phyloP scores from a whole-genome alignment of 352 stramenopile genomes.

The Peronosclerospora sorghi region DNA sequence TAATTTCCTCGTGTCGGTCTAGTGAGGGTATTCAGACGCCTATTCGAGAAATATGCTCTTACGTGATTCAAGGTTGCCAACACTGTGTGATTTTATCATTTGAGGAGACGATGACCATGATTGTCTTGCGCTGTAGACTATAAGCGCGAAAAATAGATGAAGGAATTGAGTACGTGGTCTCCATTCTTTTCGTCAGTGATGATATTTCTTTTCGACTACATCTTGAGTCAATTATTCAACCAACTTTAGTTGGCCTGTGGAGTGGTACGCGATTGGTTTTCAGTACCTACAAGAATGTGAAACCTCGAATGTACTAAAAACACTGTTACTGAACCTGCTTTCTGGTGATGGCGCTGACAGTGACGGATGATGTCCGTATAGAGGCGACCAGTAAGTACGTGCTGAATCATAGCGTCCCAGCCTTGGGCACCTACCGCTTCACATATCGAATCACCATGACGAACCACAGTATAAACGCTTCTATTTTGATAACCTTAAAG shows the following conservation, averaged over 20 bases:
- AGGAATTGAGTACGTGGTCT: conserved; percentile 34
- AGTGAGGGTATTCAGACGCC: conserved; percentile 23
- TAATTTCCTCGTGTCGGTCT: conserved; percentile 20
- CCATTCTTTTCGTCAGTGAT: not conserved
- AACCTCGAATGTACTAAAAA: not conserved
- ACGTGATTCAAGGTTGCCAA: conserved; percentile 25
- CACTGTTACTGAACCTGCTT: not conserved
- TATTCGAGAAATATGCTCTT: conserved; percentile 37
- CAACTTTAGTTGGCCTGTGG: conserved; percentile 52
- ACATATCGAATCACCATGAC: conserved; percentile 73
- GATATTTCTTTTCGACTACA: not conserved
- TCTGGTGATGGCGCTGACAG: conserved; percentile 33
- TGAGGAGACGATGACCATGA: conserved; percentile 1
- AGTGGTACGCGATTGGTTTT: conserved; percentile 24
- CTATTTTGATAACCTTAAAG: not conserved
- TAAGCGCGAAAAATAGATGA: conserved; percentile 49
- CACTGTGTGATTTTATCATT: not conserved
- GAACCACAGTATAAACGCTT: conserved; percentile 42
- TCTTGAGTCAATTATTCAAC: conserved; percentile 47
- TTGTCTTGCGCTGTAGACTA: conserved; percentile 13
- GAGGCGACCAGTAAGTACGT: conserved; percentile 71
- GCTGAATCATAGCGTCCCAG: conserved; percentile 35
- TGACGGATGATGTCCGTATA: conserved; percentile 50
- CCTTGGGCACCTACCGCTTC: conserved; percentile 49
- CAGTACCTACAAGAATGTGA: not conserved